These are phyloP conservation scores for Irpex lacteus DNA, from an alignment of 1,284 basidiomycete species.

Conservation along the genomic window DNA sequence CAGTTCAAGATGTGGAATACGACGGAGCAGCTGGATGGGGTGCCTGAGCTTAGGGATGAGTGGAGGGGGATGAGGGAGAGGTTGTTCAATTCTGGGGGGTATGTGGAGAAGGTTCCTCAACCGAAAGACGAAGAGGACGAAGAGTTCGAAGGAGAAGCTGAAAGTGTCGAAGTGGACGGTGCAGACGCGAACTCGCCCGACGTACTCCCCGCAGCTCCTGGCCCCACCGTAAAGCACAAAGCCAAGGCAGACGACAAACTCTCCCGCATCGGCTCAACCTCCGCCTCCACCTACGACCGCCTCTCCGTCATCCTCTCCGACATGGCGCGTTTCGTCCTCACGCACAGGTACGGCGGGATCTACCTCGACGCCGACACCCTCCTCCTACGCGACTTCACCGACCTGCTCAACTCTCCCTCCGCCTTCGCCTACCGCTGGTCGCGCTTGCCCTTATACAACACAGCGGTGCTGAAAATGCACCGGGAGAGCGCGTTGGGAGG, in stretches of 20 bases:
- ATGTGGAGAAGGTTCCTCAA: slow-evolving; percentile 43
- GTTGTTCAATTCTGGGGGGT: slow-evolving; percentile 64
- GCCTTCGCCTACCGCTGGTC: slow-evolving; percentile 73
- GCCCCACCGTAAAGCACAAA: slow-evolving; percentile 24
- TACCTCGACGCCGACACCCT: slow-evolving; percentile 75
- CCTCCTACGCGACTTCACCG: slow-evolving; percentile 71
- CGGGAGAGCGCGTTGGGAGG: slow-evolving; percentile 60
- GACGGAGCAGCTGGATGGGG: slow-evolving; percentile 65
- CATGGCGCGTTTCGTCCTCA: slow-evolving; percentile 68
- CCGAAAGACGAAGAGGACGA: slow-evolving; percentile 23
- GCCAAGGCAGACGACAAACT: slow-evolving; percentile 25
- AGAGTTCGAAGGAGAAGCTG: slow-evolving; percentile 18
- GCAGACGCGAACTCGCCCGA: slow-evolving; percentile 17
- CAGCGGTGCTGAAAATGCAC: slow-evolving; percentile 65
- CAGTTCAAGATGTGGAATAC: slow-evolving; percentile 75
- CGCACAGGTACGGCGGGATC: slow-evolving; percentile 66
- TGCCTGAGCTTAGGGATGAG: slow-evolving; percentile 57
- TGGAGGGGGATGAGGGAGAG: slow-evolving; percentile 48
- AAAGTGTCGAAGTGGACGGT: no score
- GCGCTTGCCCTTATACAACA: slow-evolving; percentile 65
- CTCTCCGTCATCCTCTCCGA: slow-evolving; percentile 67
- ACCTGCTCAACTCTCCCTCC: slow-evolving; percentile 67
- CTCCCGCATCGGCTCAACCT: slow-evolving; percentile 29
- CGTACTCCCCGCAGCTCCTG: slow-evolving; percentile 8
- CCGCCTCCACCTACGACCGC: slow-evolving; percentile 56